phyloP scores from a whole-genome alignment of 163 green algal genomes.

The Botryococcus braunii region DNA sequence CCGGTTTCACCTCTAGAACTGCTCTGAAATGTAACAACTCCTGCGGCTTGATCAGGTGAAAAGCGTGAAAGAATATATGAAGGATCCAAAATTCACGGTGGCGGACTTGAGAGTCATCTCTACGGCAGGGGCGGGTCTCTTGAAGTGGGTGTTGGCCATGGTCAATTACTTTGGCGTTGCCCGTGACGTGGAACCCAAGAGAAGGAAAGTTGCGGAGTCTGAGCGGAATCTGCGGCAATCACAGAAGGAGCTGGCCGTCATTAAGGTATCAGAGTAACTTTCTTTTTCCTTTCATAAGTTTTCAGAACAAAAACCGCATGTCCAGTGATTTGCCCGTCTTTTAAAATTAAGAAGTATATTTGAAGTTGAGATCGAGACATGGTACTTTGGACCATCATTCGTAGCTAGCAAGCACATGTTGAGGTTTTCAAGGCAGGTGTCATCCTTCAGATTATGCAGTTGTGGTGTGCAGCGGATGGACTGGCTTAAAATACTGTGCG shows the following conservation, averaged over 20 bases:
- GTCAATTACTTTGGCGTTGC: slow-evolving; percentile 78
- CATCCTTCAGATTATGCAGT: too few relatives aligned
- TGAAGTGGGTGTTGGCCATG: slow-evolving; percentile 87
- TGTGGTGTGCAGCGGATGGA: too few relatives aligned
- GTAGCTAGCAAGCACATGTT: too few relatives aligned
- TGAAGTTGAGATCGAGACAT: too few relatives aligned
- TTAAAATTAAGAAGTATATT: too few relatives aligned
- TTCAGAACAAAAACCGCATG: too few relatives aligned
- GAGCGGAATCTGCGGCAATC: slow-evolving; percentile 68
- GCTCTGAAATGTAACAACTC: background rate
- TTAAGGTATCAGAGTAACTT: slow-evolving; percentile 60
- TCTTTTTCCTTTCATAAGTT: too few relatives aligned
- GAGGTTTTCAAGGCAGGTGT: too few relatives aligned
- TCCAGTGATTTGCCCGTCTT: too few relatives aligned
- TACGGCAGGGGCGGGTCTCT: slow-evolving; percentile 56
- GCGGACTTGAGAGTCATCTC: slow-evolving; percentile 61
- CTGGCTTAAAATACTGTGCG: too few relatives aligned
- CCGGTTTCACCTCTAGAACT: background rate
- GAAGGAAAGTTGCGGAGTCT: slow-evolving; percentile 72
- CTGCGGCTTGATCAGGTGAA: slow-evolving; percentile 52
- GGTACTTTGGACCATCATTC: too few relatives aligned
- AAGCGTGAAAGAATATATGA: slow-evolving; percentile 75
- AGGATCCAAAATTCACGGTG: slow-evolving; percentile 69
- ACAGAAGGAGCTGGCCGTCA: slow-evolving; percentile 64
- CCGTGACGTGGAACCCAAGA: slow-evolving; percentile 75